Conservation (phyloP, 805 yeast species). For the Debaryomyces hansenii region DNA sequence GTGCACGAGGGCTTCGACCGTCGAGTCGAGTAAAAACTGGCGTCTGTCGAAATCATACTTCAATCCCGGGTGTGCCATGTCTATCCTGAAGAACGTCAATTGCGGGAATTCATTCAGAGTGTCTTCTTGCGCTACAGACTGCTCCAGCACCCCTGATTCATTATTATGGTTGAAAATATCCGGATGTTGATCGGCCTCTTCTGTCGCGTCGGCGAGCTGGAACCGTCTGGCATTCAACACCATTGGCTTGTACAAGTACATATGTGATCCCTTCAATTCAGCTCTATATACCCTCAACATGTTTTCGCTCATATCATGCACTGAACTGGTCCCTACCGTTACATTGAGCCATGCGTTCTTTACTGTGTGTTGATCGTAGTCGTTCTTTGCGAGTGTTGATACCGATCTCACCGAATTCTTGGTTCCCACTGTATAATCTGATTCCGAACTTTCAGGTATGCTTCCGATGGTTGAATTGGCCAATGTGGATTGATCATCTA, state of each 20-base stretch:
- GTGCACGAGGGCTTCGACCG: conserved; percentile 77
- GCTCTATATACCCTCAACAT: conserved; percentile 56
- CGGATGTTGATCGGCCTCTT: conserved; percentile 5
- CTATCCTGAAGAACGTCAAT: conserved; percentile 25
- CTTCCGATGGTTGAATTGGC: conserved; percentile 9
- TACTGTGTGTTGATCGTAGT: conserved; percentile 29
- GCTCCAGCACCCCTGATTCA: conserved; percentile 9
- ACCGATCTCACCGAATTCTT: conserved; percentile 4
- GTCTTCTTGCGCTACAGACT: not conserved
- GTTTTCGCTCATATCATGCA: conserved; percentile 31
- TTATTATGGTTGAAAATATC: conserved; percentile 15
- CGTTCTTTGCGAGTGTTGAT: conserved; percentile 19
- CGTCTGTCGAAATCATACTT: conserved; percentile 40
- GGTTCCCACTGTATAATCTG: not conserved
- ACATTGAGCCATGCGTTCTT: conserved; percentile 42
- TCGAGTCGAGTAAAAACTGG: conserved; percentile 46
- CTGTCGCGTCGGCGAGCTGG: conserved; percentile 13
- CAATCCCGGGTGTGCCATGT: conserved; percentile 38
- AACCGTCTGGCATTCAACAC: conserved; percentile 43
- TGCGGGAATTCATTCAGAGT: not conserved
- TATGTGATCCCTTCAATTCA: conserved; percentile 66
- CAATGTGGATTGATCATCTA: conserved; percentile 9
- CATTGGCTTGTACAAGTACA: conserved; percentile 59
- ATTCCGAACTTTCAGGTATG: conserved; percentile 3
- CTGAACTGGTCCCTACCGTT: conserved; percentile 31